Percentiles rank a stretch among this genome's conserved stretches.
These are phyloP conservation scores for Ormosia semicastrata DNA, from an alignment of 306 rosid species.

Conservation along the genomic window DNA sequence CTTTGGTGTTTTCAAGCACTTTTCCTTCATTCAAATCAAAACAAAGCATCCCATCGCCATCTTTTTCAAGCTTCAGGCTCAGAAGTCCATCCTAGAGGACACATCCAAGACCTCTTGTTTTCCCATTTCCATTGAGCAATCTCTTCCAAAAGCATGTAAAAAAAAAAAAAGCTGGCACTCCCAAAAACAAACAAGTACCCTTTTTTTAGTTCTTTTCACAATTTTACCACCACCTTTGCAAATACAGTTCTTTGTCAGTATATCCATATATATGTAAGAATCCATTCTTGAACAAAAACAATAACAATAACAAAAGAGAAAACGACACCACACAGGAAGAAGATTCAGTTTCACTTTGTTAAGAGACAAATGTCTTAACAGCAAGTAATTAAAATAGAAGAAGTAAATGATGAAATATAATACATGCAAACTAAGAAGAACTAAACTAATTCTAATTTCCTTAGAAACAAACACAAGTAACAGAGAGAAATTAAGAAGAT, in stretches of 20 bases:
- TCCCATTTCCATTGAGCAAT: constrained; percentile 19
- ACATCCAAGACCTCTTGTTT: constrained; percentile 16
- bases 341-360: neutral
- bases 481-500: constrained; percentile 21
- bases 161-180: constrained; percentile 27
- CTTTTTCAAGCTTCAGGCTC: constrained; percentile 42
- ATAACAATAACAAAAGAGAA: neutral
- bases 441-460: constrained; percentile 31
- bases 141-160: constrained; percentile 13
- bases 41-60: constrained; percentile 28
- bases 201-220: constrained; percentile 23
- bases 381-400: neutral
- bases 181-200: constrained; percentile 14
- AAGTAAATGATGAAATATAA: constrained; percentile 34
- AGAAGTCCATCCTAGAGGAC: constrained; percentile 26
- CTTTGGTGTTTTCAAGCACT: constrained; percentile 44
- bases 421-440: constrained; percentile 34
- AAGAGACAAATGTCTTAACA: constrained; percentile 4
- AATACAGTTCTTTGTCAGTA: constrained; percentile 24
- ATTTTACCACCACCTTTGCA: constrained; percentile 25
- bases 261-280: neutral
- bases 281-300: neutral
- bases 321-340: neutral
- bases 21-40: constrained; percentile 29
- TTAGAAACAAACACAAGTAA: constrained; percentile 19